Base-by-base conservation (phyloP, 2,329 filamentous ascomycete genomes). In the Alternaria arbusti region DNA sequence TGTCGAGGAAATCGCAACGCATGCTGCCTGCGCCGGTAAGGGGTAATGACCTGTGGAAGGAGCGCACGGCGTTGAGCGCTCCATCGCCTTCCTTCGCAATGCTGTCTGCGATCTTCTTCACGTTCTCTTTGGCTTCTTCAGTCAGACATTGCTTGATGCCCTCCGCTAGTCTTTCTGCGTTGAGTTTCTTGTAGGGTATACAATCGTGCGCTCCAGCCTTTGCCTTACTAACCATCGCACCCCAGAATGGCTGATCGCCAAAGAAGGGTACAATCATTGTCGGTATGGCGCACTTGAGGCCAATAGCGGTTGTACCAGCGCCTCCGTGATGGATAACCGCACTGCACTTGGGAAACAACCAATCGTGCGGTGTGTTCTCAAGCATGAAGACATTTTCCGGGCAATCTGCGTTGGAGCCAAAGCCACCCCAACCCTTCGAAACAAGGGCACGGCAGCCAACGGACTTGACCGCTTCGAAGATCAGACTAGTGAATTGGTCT, bases 241-340 rank as follows among this genome's bases (percentile, higher is more conserved):
- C 91, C 91, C 91, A 94, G 74, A 94, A 94, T 52, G 90, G 86
- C 76, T 94, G 91, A 73, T 94, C 91, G 3, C 91, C 91, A 68
- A 94, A 94, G 79, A 94, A 94, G 0, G 91, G 91, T 2, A 94
- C 89, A 25, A 93, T 86, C 87, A 93, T 90, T 6, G 89, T 92
- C 0, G 91, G 91, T 70, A 86, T 87, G 4, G 86, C 91, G 66
- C 86, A 90, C 75, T 91, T 91, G 30, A 94, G 82, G 1, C 90
- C 90, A 50, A 91, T 91, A 2, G 91, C 91, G 0, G 90, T 92
- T 0, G 91, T 94, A 2, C 91, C 91, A 0, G 91, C 91, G 12
- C 91, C 91, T n/a, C 91, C 91, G 66, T 93, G 91, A 64, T 92
- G 91, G 1, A 93, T 87, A 4, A 90, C 90, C 0, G 88, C 89